Evolutionary conservation across 2,329 filamentous ascomycete genomes (phyloP).

Genomic region (Colletotrichum eleusines): DNA sequence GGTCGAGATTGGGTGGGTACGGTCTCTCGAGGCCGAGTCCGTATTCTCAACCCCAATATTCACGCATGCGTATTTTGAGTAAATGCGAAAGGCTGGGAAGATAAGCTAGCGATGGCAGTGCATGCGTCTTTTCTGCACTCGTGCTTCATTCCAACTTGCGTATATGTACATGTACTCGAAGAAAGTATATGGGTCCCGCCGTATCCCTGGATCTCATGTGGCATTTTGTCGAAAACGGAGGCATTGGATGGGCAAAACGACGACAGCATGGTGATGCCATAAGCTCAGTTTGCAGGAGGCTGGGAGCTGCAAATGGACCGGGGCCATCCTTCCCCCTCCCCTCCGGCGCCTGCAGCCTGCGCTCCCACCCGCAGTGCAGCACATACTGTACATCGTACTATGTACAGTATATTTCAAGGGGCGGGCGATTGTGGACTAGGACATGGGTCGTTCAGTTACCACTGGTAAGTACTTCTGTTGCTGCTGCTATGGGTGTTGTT

Average conservation of each 20-base stretch:
- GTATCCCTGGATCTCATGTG: conserved; percentile 16
- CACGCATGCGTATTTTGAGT: conserved; percentile 3
- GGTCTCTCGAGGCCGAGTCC: neutral
- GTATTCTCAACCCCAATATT: neutral
- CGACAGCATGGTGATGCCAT: conserved; percentile 37
- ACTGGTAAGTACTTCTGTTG: neutral
- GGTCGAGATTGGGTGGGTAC: conserved; percentile 8
- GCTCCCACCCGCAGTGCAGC: conserved; percentile 22
- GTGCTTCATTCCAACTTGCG: conserved; percentile 9
- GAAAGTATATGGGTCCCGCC: conserved; percentile 16
- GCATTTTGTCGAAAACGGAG: neutral
- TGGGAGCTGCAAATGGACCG: conserved; percentile 31
- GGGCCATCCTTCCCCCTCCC: conserved; percentile 8
- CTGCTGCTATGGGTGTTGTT: neutral
- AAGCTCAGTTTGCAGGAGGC: conserved; percentile 24
- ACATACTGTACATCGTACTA: too few species aligned
- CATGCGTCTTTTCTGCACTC: conserved; percentile 25
- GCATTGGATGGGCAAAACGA: conserved; percentile 11
- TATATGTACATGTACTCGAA: neutral
- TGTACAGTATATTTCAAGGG: conserved; percentile 16
- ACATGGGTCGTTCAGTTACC: conserved; percentile 11
- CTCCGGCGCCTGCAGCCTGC: conserved; percentile 21
- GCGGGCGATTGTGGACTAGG: conserved; percentile 35
- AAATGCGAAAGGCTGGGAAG: conserved; percentile 38
- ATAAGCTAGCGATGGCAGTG: conserved; percentile 23